These are phyloP conservation scores for Lasiosphaeria hispida DNA, from an alignment of 495 filamentous ascomycete species.

Conservation along the genomic window DNA sequence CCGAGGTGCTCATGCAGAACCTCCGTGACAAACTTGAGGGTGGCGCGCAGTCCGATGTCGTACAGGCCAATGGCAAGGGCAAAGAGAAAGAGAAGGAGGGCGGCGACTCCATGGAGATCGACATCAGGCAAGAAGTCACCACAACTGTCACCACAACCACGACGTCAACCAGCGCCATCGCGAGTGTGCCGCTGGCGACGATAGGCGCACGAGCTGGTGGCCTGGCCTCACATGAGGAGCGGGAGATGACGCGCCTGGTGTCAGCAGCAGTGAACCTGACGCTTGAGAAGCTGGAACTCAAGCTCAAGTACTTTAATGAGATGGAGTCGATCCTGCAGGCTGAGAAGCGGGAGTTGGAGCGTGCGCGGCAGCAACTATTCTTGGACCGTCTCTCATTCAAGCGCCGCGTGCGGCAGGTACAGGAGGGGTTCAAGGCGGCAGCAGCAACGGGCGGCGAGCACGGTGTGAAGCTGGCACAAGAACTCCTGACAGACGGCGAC, in stretches of 20 bases:
- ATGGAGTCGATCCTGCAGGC: constrained; percentile 89
- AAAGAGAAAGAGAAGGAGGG: constrained; percentile 56
- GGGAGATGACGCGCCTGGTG: constrained; percentile 89
- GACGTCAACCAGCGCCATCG: constrained; percentile 50
- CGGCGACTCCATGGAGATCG: constrained; percentile 56
- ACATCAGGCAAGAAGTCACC: constrained; percentile 41
- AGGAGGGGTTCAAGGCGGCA: constrained; percentile 69
- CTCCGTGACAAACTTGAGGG: constrained; percentile 72
- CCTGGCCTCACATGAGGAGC: constrained; percentile 91
- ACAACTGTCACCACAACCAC: constrained; percentile 42
- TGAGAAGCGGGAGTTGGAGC: constrained; percentile 88
- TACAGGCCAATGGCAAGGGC: constrained; percentile 40
- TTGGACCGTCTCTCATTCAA: constrained; percentile 87
- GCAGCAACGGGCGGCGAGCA: constrained; percentile 59
- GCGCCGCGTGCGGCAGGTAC: constrained; percentile 76
- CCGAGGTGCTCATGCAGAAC: constrained; percentile 76
- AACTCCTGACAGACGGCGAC: constrained; percentile 47
- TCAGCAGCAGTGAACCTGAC: constrained; percentile 81
- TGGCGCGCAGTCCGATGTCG: constrained; percentile 49
- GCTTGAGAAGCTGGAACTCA: constrained; percentile 78
- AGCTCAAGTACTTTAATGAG: constrained; percentile 90
- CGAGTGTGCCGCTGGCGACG: constrained; percentile 78
- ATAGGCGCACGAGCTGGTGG: constrained; percentile 82
- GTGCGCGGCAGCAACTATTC: constrained; percentile 87
- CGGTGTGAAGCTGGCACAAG: constrained; percentile 52